Percentiles rank a stretch among this genome's conserved stretches.
Evolutionary conservation across 1,284 basidiomycete species (phyloP).

Genomic region (Somion occarium): DNA sequence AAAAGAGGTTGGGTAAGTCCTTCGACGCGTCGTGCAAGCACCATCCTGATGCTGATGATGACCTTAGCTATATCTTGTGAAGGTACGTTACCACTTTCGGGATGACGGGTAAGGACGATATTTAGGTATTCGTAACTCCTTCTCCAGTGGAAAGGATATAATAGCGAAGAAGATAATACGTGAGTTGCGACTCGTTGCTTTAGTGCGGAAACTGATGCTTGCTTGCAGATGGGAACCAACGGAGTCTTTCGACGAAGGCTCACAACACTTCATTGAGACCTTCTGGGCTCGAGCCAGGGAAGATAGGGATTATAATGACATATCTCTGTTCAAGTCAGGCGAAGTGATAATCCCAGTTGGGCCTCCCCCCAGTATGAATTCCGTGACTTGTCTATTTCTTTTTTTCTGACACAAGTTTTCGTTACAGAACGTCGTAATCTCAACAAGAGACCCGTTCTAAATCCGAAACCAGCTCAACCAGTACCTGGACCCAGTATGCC

Average conservation of each 20-base stretch:
- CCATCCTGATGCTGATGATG: background rate
- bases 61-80: constrained; percentile 54
- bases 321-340: constrained; percentile 45
- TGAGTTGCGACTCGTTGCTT: constrained; percentile 32
- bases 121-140: too few relatives aligned
- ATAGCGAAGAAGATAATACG: constrained; percentile 54
- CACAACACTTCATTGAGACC: constrained; percentile 47
- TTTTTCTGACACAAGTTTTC: background rate
- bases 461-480: constrained; percentile 1
- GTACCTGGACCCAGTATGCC: constrained; percentile 4
- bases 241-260: constrained; percentile 51
- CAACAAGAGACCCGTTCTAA: constrained; percentile 7
- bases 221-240: constrained; percentile 61
- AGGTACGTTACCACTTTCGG: constrained; percentile 39
- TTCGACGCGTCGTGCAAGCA: background rate
- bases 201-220: constrained; percentile 1
- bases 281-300: constrained; percentile 58
- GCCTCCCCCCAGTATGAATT: constrained; percentile 46
- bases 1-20: background rate
- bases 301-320: constrained; percentile 45
- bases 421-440: constrained; percentile 7
- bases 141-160: constrained; percentile 72
- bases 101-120: too few relatives aligned
- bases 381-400: constrained; percentile 4
- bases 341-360: constrained; percentile 53